phyloP scores from a whole-genome alignment of 1,284 basidiomycete species.

The Ceratobasidium papillatum region DNA sequence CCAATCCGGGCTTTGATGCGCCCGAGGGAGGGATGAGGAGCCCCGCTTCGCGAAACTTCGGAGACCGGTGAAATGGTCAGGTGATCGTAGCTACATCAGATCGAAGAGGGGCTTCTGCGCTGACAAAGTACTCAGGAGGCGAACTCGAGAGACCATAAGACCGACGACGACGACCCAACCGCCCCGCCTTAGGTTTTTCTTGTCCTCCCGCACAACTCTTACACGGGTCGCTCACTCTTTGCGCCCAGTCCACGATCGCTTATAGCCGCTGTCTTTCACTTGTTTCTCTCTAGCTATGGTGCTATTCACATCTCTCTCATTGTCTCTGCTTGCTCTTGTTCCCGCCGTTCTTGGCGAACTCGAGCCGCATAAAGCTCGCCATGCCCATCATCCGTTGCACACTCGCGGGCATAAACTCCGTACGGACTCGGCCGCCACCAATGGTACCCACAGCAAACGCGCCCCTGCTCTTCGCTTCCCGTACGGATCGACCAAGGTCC shows the following conservation, averaged over 20 bases:
- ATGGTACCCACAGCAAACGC: constrained; percentile 20
- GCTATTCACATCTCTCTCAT: constrained; percentile 4
- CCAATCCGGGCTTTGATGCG: neutral
- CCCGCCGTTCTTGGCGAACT: constrained; percentile 19
- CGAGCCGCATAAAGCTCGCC: neutral
- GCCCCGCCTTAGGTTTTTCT: neutral
- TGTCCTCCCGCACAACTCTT: constrained; percentile 1
- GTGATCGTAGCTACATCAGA: neutral
- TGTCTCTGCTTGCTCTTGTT: constrained; percentile 9
- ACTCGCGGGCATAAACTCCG: constrained; percentile 21
- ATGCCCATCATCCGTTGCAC: neutral
- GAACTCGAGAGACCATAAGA: neutral
- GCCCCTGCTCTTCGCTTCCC: constrained; percentile 40
- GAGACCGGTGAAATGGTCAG: neutral
- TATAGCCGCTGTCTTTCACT: constrained; percentile 13
- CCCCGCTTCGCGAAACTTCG: neutral
- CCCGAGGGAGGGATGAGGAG: neutral
- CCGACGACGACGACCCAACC: neutral
- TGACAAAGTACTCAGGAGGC: neutral
- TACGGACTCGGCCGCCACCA: neutral
- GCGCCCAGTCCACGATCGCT: constrained; percentile 15
- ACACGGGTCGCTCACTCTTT: constrained; percentile 8
- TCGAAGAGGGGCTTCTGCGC: neutral
- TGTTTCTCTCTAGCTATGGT: neutral
- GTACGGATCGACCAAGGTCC: constrained; percentile 42